phyloP scores from a whole-genome alignment of 768 basidiomycete species.

The Hemileccinum rubropunctum region DNA sequence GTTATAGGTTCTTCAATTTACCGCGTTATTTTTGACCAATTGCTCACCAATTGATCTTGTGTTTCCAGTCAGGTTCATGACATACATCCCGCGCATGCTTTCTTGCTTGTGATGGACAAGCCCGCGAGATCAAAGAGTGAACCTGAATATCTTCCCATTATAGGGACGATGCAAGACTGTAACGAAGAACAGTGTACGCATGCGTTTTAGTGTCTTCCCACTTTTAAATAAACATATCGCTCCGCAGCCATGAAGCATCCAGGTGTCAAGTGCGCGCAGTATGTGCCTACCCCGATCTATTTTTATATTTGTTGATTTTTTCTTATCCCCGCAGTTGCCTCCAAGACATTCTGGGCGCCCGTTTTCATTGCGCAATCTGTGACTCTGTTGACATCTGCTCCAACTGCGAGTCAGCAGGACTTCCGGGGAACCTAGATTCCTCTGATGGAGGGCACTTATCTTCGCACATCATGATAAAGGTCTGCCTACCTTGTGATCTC shows the following conservation, averaged over 20 bases:
- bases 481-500: conserved; percentile 25
- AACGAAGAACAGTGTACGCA: conserved; percentile 62
- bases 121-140: conserved; percentile 40
- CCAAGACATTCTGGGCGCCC: conserved; percentile 86
- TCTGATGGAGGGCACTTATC: conserved; percentile 76
- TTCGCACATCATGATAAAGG: conserved; percentile 94
- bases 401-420: conserved; percentile 82
- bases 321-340: conserved; percentile 57
- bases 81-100: conserved; percentile 86
- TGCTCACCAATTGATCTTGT: not conserved
- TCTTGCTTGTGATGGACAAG: conserved; percentile 75
- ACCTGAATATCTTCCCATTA: conserved; percentile 31
- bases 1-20: conserved; percentile 60
- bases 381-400: conserved; percentile 81
- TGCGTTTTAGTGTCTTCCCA: not conserved
- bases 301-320: not conserved
- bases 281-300: conserved; percentile 30
- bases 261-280: conserved; percentile 87
- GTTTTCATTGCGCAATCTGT: conserved; percentile 92
- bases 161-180: conserved; percentile 33
- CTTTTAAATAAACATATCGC: conserved; percentile 1
- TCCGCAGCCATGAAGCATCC: conserved; percentile 67
- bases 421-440: conserved; percentile 79
- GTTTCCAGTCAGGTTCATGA: conserved; percentile 77
- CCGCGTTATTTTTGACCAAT: not conserved